phyloP scores from a whole-genome alignment of 352 stramenopile species.

The Phytophthora fragariaefolia region DNA sequence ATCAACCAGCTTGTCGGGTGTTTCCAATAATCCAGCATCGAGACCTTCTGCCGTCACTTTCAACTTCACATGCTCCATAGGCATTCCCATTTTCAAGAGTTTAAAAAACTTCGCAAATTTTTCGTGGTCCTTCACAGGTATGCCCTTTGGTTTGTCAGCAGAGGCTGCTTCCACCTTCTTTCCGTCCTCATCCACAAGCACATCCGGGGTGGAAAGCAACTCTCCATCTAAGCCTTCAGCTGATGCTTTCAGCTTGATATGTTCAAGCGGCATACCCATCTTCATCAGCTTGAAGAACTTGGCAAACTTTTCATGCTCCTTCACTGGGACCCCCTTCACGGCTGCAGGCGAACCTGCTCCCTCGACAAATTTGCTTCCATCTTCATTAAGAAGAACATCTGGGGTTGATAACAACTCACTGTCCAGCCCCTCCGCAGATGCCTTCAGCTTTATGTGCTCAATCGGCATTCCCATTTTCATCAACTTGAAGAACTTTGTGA shows the following conservation, averaged over 20 bases:
- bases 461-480: slow-evolving; percentile 87
- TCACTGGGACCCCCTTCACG: slow-evolving; percentile 53
- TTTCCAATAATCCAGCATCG: slow-evolving; percentile 59
- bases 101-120: slow-evolving; percentile 96
- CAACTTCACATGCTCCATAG: slow-evolving; percentile 88
- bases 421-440: slow-evolving; percentile 88
- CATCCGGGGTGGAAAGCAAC: slow-evolving; percentile 63
- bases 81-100: slow-evolving; percentile 90
- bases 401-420: slow-evolving; percentile 81
- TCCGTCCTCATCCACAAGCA: slow-evolving; percentile 56
- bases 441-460: slow-evolving; percentile 83
- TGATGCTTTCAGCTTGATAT: slow-evolving; percentile 71
- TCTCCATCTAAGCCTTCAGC: slow-evolving; percentile 63
- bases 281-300: slow-evolving; percentile 86
- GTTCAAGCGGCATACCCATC: slow-evolving; percentile 78
- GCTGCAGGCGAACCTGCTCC: not conserved
- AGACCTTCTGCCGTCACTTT: slow-evolving; percentile 74
- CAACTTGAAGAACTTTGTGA: slow-evolving; percentile 81
- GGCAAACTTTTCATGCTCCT: slow-evolving; percentile 90
- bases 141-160: slow-evolving; percentile 36
- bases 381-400: slow-evolving; percentile 64
- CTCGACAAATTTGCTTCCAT: slow-evolving; percentile 50
- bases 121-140: slow-evolving; percentile 85
- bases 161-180: slow-evolving; percentile 35
- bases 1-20: slow-evolving; percentile 63